A percentile compares a stretch with the other conserved stretches of the same genome.
These are phyloP conservation scores for Thalia dealbata DNA, from an alignment of 176 grass and related monocot genomes.

Conservation along the genomic window DNA sequence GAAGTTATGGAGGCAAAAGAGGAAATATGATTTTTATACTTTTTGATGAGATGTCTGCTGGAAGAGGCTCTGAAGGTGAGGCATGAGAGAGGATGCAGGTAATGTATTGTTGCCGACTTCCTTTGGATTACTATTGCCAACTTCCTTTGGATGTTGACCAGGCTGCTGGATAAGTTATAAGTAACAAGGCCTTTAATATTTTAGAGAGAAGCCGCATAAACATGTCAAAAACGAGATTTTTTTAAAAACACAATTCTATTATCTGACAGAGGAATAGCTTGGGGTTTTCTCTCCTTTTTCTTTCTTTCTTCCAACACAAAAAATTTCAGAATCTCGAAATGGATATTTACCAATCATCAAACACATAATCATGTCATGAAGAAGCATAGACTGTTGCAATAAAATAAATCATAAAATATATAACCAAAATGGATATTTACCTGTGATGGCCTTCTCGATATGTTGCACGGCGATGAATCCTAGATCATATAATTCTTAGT, in stretches of 20 bases:
- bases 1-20: background rate
- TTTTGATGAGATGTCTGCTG: slow-evolving; percentile 91
- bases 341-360: no score
- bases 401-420: background rate
- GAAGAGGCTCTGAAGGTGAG: slow-evolving; percentile 91
- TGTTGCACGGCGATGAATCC: slow-evolving; percentile 45
- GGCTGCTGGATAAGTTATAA: slow-evolving; percentile 32
- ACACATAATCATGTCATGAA: no score
- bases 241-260: no score
- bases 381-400: background rate
- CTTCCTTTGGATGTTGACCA: slow-evolving; percentile 39
- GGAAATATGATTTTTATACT: no score
- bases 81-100: slow-evolving; percentile 67
- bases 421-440: slow-evolving; percentile 25
- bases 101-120: slow-evolving; percentile 33
- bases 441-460: slow-evolving; percentile 51
- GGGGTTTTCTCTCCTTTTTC: no score
- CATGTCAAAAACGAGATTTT: background rate
- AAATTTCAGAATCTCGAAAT: no score
- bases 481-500: slow-evolving; percentile 36
- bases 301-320: no score
- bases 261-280: no score
- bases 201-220: background rate
- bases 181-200: background rate
- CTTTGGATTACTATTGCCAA: background rate